Conservation (phyloP, 306 rosid species). For the Cajanus cajan region DNA sequence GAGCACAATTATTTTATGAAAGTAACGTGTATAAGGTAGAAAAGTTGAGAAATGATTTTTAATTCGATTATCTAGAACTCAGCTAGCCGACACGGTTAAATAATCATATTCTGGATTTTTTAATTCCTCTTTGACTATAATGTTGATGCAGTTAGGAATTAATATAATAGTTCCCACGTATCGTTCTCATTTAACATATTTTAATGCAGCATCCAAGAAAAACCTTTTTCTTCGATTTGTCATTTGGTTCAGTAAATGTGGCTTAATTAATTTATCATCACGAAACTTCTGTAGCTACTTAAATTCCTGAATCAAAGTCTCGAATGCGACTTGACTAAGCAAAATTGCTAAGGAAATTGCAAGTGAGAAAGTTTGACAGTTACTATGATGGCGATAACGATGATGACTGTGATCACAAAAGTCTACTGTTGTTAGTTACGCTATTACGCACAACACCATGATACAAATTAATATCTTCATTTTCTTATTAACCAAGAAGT, state of each 20-base stretch:
- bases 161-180: constrained; percentile 15
- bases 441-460: not conserved
- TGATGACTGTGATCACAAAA: constrained; percentile 18
- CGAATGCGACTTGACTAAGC: constrained; percentile 24
- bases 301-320: constrained; percentile 12
- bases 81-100: constrained; percentile 23
- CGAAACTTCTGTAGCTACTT: not conserved
- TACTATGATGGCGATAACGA: constrained; percentile 14
- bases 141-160: not conserved
- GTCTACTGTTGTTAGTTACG: constrained; percentile 14
- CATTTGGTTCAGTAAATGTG: not conserved
- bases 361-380: constrained; percentile 24
- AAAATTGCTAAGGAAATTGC: constrained; percentile 15
- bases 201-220: constrained; percentile 27
- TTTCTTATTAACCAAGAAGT: constrained; percentile 15
- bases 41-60: not conserved
- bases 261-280: not conserved
- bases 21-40: constrained; percentile 1
- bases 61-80: not conserved
- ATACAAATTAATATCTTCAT: not conserved
- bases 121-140: constrained; percentile 9
- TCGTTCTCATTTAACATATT: not conserved
- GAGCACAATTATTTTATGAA: not conserved
- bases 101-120: not conserved
- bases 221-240: constrained; percentile 2